Base-by-base conservation (phyloP, 139 green algal species). In the Zygnema cylindricum region DNA sequence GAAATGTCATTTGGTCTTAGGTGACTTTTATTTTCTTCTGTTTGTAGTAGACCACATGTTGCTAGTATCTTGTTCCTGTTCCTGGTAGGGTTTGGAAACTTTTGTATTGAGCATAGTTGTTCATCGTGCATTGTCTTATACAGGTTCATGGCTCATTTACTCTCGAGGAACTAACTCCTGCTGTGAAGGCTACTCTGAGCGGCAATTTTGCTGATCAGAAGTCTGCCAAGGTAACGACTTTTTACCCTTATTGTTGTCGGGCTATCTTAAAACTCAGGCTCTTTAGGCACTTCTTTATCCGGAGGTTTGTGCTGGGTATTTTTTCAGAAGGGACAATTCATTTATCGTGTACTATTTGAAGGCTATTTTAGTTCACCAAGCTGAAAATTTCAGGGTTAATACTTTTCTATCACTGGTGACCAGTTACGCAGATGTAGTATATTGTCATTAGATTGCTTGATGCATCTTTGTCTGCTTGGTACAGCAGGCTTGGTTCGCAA, bases 221-320 rank as follows among this genome's bases (percentile, higher is more conserved):
- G 78, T 84, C 86, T 38, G 84, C 36, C 23, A 91, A 91, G 86
- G 86, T 90, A 57, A 78, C 54, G 35, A 40, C 25, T 7, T 83
- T 30, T 73, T 30, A 73, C 25, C 30, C 57, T 73, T 30, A 30
- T 73, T 73, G 57, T 35, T 30, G 30, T 30, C 30, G 57, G 25
- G 57, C 30, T 25, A 30, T 25, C 57, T 73, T 73, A 73, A 73
- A 25, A 35, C 30, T 73, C 57, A 35, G 30, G 30, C 25, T 25
- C 57, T 35, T 73, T 25, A 35, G 25, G 57, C 57, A 73, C 57
- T 35, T 73, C 25, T 30, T 73, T 73, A 30, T 30, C 30, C 57
- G 25, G 57, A 30, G 30, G 57, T 35, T 25, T 35, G 57, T 73
- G 57, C 57, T 73, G 57, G 25, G 25, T 25, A 73, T 30, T 73